Evolutionary conservation across 129 eudicot species (phyloP), one percentile per base, ranked within the genome.

Genomic region (Tagetes patula): DNA sequence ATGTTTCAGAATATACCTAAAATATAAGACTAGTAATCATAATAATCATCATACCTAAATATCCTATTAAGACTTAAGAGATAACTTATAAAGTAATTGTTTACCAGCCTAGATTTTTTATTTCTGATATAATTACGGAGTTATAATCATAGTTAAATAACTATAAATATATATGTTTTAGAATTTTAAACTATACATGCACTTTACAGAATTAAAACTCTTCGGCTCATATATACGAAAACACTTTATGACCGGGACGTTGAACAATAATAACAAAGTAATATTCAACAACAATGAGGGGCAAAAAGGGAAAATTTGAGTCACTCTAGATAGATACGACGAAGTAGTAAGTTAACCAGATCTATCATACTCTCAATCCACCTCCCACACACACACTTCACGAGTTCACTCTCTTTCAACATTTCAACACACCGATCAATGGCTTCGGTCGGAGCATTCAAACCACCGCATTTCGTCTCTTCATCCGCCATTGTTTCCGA

Each of bases 361-460:
- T 79, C 78, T 65, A 72, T 71, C 70, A 59, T 36, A 67, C 61
- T n/a, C 74, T 5, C 68, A 39, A 42, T 42, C 79, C 55, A 66
- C 49, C 76, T 14, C 71, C 53, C 45, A 34, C 42, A 34, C 56
- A 5, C 48, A 53, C 72, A 63, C 6, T 42, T 62, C 82, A 79
- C 82, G 82, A 79, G 78, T 72, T 36, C 78, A 64, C 42, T 78
- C 76, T 36, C 75, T 69, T 67, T 80, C 74, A 66, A 70, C 72
- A 20, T 40, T 11, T 14, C 77, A 42, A 42, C 32, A 43, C 8
- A 20, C 39, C 42, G 33, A 48, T 45, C 79, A 73, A 84, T 84
- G 87, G 96, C 89, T 3, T 77, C 85, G 34, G 75, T 83, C 76
- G 91, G 91, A 76, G 83, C 81, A 1, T 59, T 78, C 12, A 83